Conservation (phyloP, 371 early-diverging fungal species). For the Mycotypha africana region DNA sequence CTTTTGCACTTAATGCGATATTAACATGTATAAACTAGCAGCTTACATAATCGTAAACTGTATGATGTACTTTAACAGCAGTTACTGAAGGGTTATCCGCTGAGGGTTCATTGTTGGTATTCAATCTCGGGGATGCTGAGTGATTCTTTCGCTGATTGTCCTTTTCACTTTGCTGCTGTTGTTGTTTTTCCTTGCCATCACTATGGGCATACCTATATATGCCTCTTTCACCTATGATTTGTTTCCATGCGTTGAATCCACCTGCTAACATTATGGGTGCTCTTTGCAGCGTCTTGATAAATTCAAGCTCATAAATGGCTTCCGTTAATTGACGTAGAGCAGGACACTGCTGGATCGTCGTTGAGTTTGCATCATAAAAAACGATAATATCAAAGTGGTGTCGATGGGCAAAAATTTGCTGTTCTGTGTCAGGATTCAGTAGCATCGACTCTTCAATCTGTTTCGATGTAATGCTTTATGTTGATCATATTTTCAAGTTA, state of each 20-base stretch:
- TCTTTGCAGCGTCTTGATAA: conserved; percentile 34
- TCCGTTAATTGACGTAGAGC: conserved; percentile 34
- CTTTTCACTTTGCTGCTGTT: too few relatives aligned
- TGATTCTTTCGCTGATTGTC: too few relatives aligned
- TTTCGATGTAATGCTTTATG: conserved; percentile 1
- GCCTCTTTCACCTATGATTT: conserved; percentile 25
- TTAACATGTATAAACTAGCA: too few relatives aligned
- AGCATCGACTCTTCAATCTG: conserved; percentile 14
- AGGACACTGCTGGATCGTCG: conserved; percentile 2
- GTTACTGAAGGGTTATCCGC: too few relatives aligned
- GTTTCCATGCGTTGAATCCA: conserved; percentile 72
- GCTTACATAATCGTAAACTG: conserved; percentile 12
- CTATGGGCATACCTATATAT: conserved; percentile 16
- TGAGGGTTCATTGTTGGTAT: too few relatives aligned
- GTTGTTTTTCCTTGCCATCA: neutral
- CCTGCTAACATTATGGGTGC: conserved; percentile 68
- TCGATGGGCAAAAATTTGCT: conserved; percentile 59
- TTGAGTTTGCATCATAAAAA: conserved; percentile 61
- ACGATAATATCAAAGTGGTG: conserved; percentile 71
- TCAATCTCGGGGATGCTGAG: too few relatives aligned
- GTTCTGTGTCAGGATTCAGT: conserved; percentile 42
- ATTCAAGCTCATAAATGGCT: conserved; percentile 62
- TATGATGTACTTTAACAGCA: conserved; percentile 12
- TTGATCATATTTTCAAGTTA: too few relatives aligned
- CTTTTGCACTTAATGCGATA: neutral